Base-by-base conservation (phyloP, 306 rosid genomes). In the Vicia faba region DNA sequence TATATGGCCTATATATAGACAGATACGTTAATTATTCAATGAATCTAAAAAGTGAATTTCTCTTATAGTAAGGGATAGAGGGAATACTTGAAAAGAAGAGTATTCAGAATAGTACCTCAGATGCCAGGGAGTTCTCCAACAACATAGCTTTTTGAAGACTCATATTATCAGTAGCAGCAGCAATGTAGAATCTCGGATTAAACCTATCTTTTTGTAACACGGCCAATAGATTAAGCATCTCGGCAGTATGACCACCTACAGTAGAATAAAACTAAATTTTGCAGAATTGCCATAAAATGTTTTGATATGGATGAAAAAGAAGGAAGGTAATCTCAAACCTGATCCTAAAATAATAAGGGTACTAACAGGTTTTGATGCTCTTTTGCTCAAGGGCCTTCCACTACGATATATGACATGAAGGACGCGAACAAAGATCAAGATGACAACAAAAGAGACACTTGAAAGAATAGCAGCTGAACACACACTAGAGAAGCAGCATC, bases 151-250 rank as follows among this genome's bases (percentile, higher is more conserved):
- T 92, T 59, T 84, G 87, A 75, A 89, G 88, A 75, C 97, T 92
- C 97, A 92, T 92, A 75, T 83, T 84, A 75, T 92, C 97, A 43
- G 96, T 89, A 69, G 96, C 90, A 38, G 89, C 96, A 41, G 92
- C 95, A 69, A 89, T 76, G 69, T 89, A 92, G 79, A 82, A 79
- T 82, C 97, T 84, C 19, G 95, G 86, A 55, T 72, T 31, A 68
- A 89, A 84, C 77, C 87, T 79, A 59, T 81, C 92, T 56, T 73
- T 87, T 41, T 75, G 90, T 57, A 92, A 79, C 64, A 79, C 88
- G n/a, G 81, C 70, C 72, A 92, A 80, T 14, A 92, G 83, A 83
- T 89, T 92, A 69, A 92, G 88, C 92, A 92, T 92, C 95, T 92
- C 96, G 1, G 92, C 96, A 4, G 92, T 89, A 78, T 92, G 98